These are phyloP conservation scores for Calocybe cyanea DNA, from an alignment of 768 basidiomycete species.

Conservation along the genomic window DNA sequence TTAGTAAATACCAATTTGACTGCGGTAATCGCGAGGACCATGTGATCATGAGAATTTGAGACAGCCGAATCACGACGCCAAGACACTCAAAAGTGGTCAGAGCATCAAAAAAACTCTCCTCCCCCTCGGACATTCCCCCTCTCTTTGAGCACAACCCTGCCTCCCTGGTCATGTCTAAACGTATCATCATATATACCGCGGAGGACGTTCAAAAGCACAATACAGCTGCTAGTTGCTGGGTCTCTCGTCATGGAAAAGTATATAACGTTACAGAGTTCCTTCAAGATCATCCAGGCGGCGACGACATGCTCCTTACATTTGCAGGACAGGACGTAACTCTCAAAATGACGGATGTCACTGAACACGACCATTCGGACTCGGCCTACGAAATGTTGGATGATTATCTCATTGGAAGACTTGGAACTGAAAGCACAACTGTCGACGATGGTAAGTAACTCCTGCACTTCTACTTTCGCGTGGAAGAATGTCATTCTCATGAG, in stretches of 20 bases:
- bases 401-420: conserved; percentile 80
- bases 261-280: conserved; percentile 88
- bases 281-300: conserved; percentile 90
- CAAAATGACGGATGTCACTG: conserved; percentile 74
- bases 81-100: conserved; percentile 18
- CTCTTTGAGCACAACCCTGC: not conserved
- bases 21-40: no score
- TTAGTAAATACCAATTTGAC: no score
- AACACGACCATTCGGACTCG: conserved; percentile 87
- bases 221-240: conserved; percentile 68
- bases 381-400: conserved; percentile 93
- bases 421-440: conserved; percentile 68
- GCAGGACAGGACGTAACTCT: conserved; percentile 81
- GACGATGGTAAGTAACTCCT: conserved; percentile 59
- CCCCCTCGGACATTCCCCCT: not conserved
- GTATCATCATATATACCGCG: conserved; percentile 67
- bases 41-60: conserved; percentile 15
- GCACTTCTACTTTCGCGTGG: not conserved
- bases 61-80: no score
- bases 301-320: conserved; percentile 80
- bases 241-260: conserved; percentile 76
- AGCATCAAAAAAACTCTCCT: not conserved
- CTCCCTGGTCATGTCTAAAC: conserved; percentile 50
- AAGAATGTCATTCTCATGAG: not conserved
- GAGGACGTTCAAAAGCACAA: conserved; percentile 73